Conservation (phyloP, 495 filamentous ascomycete genomes). For the Tuber indicum region DNA sequence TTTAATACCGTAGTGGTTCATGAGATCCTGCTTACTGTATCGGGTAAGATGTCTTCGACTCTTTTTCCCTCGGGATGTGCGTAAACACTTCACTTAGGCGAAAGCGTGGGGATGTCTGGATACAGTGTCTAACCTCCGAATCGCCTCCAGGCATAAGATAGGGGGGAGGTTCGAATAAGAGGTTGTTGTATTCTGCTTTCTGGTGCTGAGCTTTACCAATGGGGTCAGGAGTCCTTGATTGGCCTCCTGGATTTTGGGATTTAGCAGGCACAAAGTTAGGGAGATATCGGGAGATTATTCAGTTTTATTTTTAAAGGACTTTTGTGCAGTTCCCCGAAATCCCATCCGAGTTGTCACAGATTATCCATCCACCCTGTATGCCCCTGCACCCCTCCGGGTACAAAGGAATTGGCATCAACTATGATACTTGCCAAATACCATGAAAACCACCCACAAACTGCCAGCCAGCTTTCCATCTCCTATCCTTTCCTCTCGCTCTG, state of each 20-base stretch:
- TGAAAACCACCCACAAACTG: not conserved
- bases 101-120: not conserved
- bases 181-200: not conserved
- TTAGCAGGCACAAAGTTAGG: not conserved
- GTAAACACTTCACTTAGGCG: not conserved
- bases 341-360: not conserved
- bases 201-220: not conserved
- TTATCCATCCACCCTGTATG: not conserved
- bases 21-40: not conserved
- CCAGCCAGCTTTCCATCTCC: not conserved
- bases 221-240: not conserved
- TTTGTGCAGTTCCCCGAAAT: not conserved
- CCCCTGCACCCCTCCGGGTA: not conserved
- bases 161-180: not conserved
- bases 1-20: not conserved
- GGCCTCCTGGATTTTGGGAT: not conserved
- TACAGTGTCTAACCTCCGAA: not conserved
- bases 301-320: not conserved
- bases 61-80: too few species aligned
- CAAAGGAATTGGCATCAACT: not conserved
- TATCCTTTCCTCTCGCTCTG: not conserved
- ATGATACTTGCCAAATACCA: not conserved
- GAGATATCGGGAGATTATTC: not conserved
- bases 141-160: not conserved
- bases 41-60: too few species aligned